Base-by-base conservation (phyloP, 1,139 yeast genomes). In the Geotrichum fermentans region DNA sequence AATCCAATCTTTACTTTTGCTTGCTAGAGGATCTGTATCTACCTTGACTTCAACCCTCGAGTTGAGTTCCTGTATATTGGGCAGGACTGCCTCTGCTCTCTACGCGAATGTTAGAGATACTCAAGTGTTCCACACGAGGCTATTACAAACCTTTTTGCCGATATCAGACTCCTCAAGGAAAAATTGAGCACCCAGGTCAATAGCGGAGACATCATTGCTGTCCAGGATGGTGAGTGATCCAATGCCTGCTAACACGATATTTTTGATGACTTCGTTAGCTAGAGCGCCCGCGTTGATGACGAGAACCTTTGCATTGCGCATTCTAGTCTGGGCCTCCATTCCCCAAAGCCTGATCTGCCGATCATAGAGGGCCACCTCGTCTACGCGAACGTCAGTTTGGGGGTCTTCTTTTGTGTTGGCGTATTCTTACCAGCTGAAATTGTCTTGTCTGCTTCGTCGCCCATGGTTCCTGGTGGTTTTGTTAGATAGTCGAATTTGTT, bases 281-380 rank as follows among this genome's bases (percentile, higher is more conserved):
- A 84, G 72, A 0, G 86, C 86, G 8, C 88, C 83, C 29, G 85
- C 60, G 55, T 83, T 82, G 30, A 88, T 71, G 35, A 89, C 63
- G 47, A 92, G 71, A 7, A 90, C 73, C 48, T 77, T 77, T 14
- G 97, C 83, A 24, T 82, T 78, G 41, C 95, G 74, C 71, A 92
- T 78, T 45, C 89, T 72, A 45, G 80, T 74, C 66, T 92, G 99
- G 14, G 97, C 95, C 26, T 86, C 94, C 69, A 92, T 74, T 11
- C 98, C 98, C 99, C 99, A 92, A 34, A 92, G 74, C 56, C 99
- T 71, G 58, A 92, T 90, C 66, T 92, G 99, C 53, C 99, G 78
- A 67, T 92, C 99, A 64, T 92, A 92, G 26, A 90, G 73, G 1
- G 95, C 96, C 50, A 90, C 81, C 65, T 90, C 97, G 61, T 89